Evolutionary conservation across 371 early-diverging fungal genomes (phyloP).

Genomic region (Parasitella parasitica): DNA sequence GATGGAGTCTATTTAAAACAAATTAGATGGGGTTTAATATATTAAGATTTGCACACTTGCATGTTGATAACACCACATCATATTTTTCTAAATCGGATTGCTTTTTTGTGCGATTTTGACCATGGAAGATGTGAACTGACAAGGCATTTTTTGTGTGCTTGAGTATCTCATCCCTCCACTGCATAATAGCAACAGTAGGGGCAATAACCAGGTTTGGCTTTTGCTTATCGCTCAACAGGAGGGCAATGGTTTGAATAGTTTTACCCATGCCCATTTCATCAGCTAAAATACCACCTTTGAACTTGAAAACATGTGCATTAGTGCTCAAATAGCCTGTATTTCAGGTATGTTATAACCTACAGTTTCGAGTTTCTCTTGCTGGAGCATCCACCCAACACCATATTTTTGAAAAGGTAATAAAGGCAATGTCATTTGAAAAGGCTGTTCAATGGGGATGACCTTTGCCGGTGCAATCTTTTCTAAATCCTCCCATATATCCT

Average conservation of each 20-base stretch:
- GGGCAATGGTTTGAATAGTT: conserved; percentile 94
- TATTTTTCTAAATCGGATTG: conserved; percentile 52
- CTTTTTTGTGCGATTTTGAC: conserved; percentile 56
- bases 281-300: conserved; percentile 83
- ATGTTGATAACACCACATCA: conserved; percentile 88
- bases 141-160: conserved; percentile 68
- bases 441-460: conserved; percentile 63
- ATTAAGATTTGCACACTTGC: conserved; percentile 29
- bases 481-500: conserved; percentile 70
- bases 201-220: conserved; percentile 85
- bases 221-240: conserved; percentile 66
- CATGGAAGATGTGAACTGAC: conserved; percentile 74
- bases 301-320: conserved; percentile 31
- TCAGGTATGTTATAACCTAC: conserved; percentile 34
- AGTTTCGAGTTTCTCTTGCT: conserved; percentile 62
- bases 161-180: conserved; percentile 86
- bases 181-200: conserved; percentile 89
- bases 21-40: not conserved
- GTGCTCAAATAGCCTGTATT: not conserved
- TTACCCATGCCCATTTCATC: conserved; percentile 99
- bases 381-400: conserved; percentile 82
- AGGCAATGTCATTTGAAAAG: conserved; percentile 65
- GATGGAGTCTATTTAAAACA: conserved; percentile 58
- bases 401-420: conserved; percentile 90
- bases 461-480: conserved; percentile 23